Evolutionary conservation across 1,284 basidiomycete species (phyloP).

Genomic region (Thelephora terrestris): DNA sequence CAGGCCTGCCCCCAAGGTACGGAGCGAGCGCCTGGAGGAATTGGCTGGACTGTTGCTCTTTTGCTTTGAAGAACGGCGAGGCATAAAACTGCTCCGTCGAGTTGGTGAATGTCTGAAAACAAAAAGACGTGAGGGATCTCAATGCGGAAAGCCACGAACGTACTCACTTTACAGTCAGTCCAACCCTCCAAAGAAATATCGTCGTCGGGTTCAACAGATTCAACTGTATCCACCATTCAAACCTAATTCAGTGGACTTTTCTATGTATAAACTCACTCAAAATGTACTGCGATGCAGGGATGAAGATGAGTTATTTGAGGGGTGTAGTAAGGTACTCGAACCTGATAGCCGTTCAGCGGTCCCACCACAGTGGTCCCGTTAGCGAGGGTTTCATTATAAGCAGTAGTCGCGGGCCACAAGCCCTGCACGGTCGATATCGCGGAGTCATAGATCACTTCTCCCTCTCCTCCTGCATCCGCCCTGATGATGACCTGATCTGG

Average conservation of each 20-base stretch:
- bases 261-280: no score
- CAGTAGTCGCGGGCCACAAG: slow-evolving; percentile 30
- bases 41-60: slow-evolving; percentile 20
- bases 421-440: slow-evolving; percentile 38
- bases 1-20: slow-evolving; percentile 32
- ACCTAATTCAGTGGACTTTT: slow-evolving; percentile 16
- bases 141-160: not conserved
- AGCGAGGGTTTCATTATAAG: slow-evolving; percentile 29
- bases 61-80: slow-evolving; percentile 27
- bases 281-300: slow-evolving; percentile 33
- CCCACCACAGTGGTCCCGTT: slow-evolving; percentile 37
- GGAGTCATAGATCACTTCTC: slow-evolving; percentile 40
- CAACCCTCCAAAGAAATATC: slow-evolving; percentile 36
- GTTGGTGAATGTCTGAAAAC: slow-evolving; percentile 20
- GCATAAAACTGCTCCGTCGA: slow-evolving; percentile 22
- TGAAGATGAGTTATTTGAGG: not conserved
- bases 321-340: not conserved
- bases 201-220: slow-evolving; percentile 34
- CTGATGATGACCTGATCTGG: slow-evolving; percentile 27
- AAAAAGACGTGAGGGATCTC: not conserved
- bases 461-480: slow-evolving; percentile 40
- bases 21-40: slow-evolving; percentile 32
- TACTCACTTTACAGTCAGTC: slow-evolving; percentile 31
- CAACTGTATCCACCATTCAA: slow-evolving; percentile 18
- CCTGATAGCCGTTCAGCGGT: slow-evolving; percentile 41